Evolutionary conservation across 169 alveolate species (phyloP), one percentile per base, ranked within the genome.

Genomic region (Cyclospora cayetanensis): DNA sequence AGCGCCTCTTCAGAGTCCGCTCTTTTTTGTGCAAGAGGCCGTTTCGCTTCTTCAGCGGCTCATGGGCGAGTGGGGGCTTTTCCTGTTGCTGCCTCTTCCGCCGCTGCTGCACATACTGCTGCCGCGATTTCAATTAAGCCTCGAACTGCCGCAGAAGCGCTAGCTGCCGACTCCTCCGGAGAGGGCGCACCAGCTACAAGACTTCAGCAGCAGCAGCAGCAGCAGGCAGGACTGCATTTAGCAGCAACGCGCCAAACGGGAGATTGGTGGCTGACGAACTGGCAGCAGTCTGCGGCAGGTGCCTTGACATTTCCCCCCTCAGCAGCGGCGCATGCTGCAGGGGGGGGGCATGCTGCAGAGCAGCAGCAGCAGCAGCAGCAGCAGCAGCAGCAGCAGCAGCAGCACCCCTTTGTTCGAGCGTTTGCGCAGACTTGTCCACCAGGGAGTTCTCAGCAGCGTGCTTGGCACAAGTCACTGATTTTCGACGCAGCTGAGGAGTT

Each of bases 121-220:
- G 60, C 83, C 39, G 83, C 83, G n/a, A 1, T 18, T 29, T 18
- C 4, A 7, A 31, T 29, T 18, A 46, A 46, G 15, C 46, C 18
- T 46, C 83, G 83, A 1, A 12, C 83, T 31, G 83, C 53, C 41
- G 83, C 83, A 37, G 83, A 72, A 39, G 83, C 83, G 20, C 83
- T 72, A 1, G 83, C 83, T 12, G 83, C 83, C 1, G 46, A 35
- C 35, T n/a, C 83, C 83, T 12, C 34, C 39, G 39, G 83, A 72
- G 60, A 72, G 83, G 60, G 83, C 34, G 60, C 34, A 18, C 60
- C 83, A 72, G 60, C 83, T 35, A 53, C 55, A 72, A 53, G 60
- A 72, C 80, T 31, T 4, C 41, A 65, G 83, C 60, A 46, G 60
- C 83, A 72, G 83, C 83, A 72, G 83, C 83, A 72, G 83, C 83